Base-by-base conservation (phyloP, 2,329 filamentous ascomycete species). In the Hypoxylon sp. region DNA sequence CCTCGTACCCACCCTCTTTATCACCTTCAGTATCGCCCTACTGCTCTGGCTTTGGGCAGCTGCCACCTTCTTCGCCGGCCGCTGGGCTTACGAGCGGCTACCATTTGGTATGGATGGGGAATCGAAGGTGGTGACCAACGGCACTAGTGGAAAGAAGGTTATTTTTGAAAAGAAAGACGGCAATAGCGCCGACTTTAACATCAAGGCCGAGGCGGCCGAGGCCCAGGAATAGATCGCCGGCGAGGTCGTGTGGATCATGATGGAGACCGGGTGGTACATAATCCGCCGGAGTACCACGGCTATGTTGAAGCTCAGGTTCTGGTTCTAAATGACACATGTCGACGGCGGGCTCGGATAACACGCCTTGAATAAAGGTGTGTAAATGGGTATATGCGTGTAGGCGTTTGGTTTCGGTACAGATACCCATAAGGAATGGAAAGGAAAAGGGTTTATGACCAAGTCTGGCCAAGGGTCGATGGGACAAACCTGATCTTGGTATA, bases 1-100 rank as follows among this genome's bases (percentile, higher is more conserved):
- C 44, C 84, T 96, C 14, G 80, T 93, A 0, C 92, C 92, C 1
- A 86, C 89, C 0, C 81, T 95, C 39, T 87, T 92, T 78, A 78
- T 93, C 69, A 90, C 91, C 2, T 88, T 86, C 11, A 85, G 85
- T 52, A 78, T 89, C 22, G 91, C 88, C 4, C 80, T 89, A 0
- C 85, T 90, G 66, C 80, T 91, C 67, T 95, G 92, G 88, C 79
- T 87, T 17, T 92, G 90, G 88, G 89, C 85, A 6, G 81, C 91
- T 8, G 86, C 84, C 13, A 86, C 85, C 52, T 94, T 90, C 77
- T 35, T 86, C 55, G 74, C 83, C 42, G 81, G 79, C 3, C 81
- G 82, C 54, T 86, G 83, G 81, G 60, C 84, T 11, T 88, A 87
- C 73, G 37, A 50, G 5, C 62, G 62, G 31, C 35, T 75, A 3